Percentiles rank a stretch among this genome's conserved stretches.
Conservation (phyloP, 2,329 filamentous ascomycete genomes). For the Nothophaeocryptopus gaeumannii region DNA sequence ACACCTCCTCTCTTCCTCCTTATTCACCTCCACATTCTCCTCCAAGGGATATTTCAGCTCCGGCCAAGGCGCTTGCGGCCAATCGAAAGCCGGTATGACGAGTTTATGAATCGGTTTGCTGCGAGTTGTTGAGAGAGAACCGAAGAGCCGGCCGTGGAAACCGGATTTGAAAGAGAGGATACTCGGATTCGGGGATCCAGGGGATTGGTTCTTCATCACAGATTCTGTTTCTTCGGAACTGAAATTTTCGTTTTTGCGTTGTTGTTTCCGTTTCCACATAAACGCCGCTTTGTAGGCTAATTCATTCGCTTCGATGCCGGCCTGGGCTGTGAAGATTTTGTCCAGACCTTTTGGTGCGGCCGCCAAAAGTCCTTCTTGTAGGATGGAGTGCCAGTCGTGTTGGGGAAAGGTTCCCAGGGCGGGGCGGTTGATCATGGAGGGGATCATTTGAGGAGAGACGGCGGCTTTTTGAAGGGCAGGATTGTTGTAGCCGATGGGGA, state of each 20-base stretch:
- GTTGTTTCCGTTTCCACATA: constrained; percentile 67
- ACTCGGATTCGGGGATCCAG: constrained; percentile 73
- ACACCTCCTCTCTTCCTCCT: constrained; percentile 70
- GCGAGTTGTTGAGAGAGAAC: constrained; percentile 78
- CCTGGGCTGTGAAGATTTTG: constrained; percentile 84
- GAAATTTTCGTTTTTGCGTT: constrained; percentile 61
- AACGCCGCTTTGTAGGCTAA: constrained; percentile 90
- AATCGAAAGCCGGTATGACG: constrained; percentile 89
- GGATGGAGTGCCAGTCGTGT: constrained; percentile 75
- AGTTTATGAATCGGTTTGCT: constrained; percentile 91
- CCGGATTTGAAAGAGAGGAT: constrained; percentile 82
- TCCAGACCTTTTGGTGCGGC: constrained; percentile 76
- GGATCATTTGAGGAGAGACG: constrained; percentile 71
- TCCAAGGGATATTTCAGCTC: constrained; percentile 78
- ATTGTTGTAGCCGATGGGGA: constrained; percentile 88
- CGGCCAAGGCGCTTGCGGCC: constrained; percentile 91
- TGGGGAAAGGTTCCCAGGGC: constrained; percentile 73
- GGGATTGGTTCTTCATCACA: constrained; percentile 74
- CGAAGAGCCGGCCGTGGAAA: constrained; percentile 87
- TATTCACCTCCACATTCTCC: constrained; percentile 72
- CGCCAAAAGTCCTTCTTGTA: constrained; percentile 73
- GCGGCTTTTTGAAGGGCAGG: constrained; percentile 66
- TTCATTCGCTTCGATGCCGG: constrained; percentile 87
- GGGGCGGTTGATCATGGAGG: constrained; percentile 77
- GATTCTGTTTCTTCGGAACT: constrained; percentile 57